Base-by-base conservation (phyloP, 768 basidiomycete species). In the Podaxis rugospora region DNA sequence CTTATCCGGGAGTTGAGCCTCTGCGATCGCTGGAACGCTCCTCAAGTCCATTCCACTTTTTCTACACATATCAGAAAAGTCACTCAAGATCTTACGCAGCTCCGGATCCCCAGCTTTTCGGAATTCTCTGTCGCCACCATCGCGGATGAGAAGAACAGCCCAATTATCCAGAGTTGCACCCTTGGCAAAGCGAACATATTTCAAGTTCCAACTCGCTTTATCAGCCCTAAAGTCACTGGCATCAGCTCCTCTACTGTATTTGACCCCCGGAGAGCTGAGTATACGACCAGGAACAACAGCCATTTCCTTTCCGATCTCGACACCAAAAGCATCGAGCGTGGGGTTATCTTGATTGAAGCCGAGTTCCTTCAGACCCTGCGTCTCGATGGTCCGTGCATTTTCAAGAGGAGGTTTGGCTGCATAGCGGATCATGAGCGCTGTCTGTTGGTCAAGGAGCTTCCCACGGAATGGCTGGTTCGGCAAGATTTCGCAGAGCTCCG, bases 191-290 rank as follows among this genome's bases (percentile, higher is more conserved):
- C 80, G 83, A 65, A 88, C 79, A 47, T 80, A 77, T 50, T 81
- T 81, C 61, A 93, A 75, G 63, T 93, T 93, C 92, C 92, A 93
- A 65, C 84, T 83, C 0, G 88, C 92, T n/a, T 83, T 80, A 35
- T 78, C 81, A n/a, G 35, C 46, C 28, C n/a, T 54, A 13, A 55
- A 61, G n/a, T 54, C 52, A 37, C 32, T 13, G 47, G 51, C 59
- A 59, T 91, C 83, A n/a, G 80, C 69, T 51, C 53, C 70, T 57
- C 70, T 76, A 42, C 57, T 74, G 64, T 93, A 94, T 51, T 76
- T 78, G 65, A 93, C 74, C 3, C 66, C 70, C 0, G 92, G 92
- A 1, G 84, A 68, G 0, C 80, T 76, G 1, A 94, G 82, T 47
- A 89, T 82, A 37, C 92, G 83, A 4, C 79, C 88, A 2, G 92